These are phyloP conservation scores for Scheffersomyces illinoinensis DNA, from an alignment of 1,139 yeast genomes.

Conservation along the genomic window DNA sequence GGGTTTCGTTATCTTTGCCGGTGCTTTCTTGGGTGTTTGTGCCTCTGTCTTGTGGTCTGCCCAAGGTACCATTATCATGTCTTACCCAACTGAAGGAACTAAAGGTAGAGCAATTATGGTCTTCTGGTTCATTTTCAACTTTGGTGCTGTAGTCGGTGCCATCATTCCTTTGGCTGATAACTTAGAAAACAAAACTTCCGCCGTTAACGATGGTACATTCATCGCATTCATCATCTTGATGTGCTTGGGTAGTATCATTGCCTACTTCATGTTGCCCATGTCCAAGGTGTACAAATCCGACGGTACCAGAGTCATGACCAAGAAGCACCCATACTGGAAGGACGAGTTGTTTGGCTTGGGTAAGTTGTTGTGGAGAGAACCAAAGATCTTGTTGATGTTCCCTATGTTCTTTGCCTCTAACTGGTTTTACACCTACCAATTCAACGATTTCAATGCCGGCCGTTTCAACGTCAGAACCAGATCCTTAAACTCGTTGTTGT, in stretches of 20 bases:
- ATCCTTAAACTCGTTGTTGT: conserved; percentile 58
- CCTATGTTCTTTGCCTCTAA: conserved; percentile 65
- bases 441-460: conserved; percentile 57
- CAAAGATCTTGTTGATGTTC: conserved; percentile 49
- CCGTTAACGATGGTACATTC: conserved; percentile 56
- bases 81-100: conserved; percentile 55
- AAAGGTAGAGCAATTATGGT: conserved; percentile 58
- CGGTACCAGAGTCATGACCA: conserved; percentile 49
- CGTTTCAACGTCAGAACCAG: conserved; percentile 60
- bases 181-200: conserved; percentile 32
- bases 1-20: conserved; percentile 59
- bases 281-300: conserved; percentile 52
- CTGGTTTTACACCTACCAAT: conserved; percentile 68
- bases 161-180: conserved; percentile 57
- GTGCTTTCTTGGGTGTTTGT: conserved; percentile 60
- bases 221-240: conserved; percentile 59
- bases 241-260: conserved; percentile 48
- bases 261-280: conserved; percentile 51
- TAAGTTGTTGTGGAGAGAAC: conserved; percentile 44
- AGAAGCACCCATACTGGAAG: conserved; percentile 49
- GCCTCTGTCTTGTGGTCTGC: conserved; percentile 64
- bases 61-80: conserved; percentile 58
- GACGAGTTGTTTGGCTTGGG: conserved; percentile 46
- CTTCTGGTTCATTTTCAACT: conserved; percentile 64
- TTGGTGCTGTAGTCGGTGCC: conserved; percentile 63